A percentile compares a stretch with the other conserved stretches of the same genome.
Conservation (phyloP, 106 monocot species). For the Iris macrosiphon region DNA sequence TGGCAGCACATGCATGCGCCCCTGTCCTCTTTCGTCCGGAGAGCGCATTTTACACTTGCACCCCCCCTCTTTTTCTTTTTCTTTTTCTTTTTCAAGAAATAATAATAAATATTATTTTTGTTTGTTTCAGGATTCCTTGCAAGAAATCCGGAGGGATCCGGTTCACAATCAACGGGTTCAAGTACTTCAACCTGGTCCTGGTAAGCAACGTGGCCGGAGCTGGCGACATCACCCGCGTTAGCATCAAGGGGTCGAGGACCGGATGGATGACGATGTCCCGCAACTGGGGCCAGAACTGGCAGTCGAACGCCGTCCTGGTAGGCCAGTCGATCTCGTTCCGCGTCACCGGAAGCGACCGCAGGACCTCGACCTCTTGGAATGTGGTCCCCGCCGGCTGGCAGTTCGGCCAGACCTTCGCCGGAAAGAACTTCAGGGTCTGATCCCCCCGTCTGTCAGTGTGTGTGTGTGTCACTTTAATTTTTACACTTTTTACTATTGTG, state of each 20-base stretch:
- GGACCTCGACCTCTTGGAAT: constrained; percentile 81
- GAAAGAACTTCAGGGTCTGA: constrained; percentile 70
- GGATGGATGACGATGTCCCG: constrained; percentile 81
- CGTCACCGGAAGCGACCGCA: constrained; percentile 69
- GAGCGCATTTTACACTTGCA: too few species aligned
- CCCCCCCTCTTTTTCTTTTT: too few species aligned
- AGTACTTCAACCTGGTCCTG: constrained; percentile 87
- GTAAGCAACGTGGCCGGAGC: constrained; percentile 89
- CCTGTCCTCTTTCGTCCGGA: too few species aligned
- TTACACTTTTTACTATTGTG: not conserved
- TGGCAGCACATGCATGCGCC: too few species aligned
- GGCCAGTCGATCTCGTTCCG: constrained; percentile 77
- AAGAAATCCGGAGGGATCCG: constrained; percentile 63
- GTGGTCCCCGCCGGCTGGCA: constrained; percentile 61
- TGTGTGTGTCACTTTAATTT: not conserved
- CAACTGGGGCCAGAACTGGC: constrained; percentile 96
- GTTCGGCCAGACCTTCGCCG: constrained; percentile 78
- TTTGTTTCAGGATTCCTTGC: constrained; percentile 59
- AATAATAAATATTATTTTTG: too few species aligned
- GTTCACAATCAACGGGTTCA: constrained; percentile 84
- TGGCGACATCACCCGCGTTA: constrained; percentile 57
- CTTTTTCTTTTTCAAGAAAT: too few species aligned
- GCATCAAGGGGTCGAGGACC: constrained; percentile 56
- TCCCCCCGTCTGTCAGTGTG: too few species aligned
- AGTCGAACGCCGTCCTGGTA: constrained; percentile 61